Base-by-base conservation (phyloP, 768 basidiomycete genomes). In the Boletus pseudopeckii region DNA sequence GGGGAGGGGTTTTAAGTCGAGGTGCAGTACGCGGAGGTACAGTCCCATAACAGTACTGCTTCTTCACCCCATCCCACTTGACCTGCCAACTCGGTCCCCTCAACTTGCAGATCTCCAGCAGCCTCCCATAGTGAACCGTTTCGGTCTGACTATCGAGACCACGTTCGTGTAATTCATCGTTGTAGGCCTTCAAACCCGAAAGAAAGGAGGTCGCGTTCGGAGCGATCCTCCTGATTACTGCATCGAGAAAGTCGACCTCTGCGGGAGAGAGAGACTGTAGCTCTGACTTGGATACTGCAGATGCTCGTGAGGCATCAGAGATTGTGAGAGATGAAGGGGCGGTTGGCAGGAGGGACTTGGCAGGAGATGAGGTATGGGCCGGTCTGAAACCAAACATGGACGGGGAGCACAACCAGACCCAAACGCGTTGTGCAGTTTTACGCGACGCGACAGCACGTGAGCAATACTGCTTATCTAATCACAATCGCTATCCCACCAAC, bases 121-220 rank as follows among this genome's bases (percentile, higher is more conserved):
- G 70, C 66, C 90, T 88, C 18, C 84, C 83, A 66, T 93, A 95
- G 64, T 87, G 90, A 4, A 85, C 75, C 10, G 89, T 88, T 66
- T 92, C 92, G 8, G 80, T 75, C 57, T 85, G 83, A 20, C 85
- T 79, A 56, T 92, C 88, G n/a, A 92, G 71, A 3, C 86, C 86
- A 2, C 84, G 79, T 59, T 88, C 86, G 53, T 80, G 78, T 22
- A 93, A 72, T 20, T 92, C 80, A 52, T 88, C 84, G 63, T 85
- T 89, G 70, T 94, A 93, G 0, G 90, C 87, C 64, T 88, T 90
- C 76, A 91, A 85, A n/a, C 92, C 80, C 5, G 82, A 80, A 37
- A 90, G 75, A 63, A 92, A 92, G 0, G 87, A 87, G 5, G 87
- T 87, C 15, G 89, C 86, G 9, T 77, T 72, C 8, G 81, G 74